Evolutionary conservation across 2,329 filamentous ascomycete genomes (phyloP).

Genomic region (Neoscytalidium dimidiatum): DNA sequence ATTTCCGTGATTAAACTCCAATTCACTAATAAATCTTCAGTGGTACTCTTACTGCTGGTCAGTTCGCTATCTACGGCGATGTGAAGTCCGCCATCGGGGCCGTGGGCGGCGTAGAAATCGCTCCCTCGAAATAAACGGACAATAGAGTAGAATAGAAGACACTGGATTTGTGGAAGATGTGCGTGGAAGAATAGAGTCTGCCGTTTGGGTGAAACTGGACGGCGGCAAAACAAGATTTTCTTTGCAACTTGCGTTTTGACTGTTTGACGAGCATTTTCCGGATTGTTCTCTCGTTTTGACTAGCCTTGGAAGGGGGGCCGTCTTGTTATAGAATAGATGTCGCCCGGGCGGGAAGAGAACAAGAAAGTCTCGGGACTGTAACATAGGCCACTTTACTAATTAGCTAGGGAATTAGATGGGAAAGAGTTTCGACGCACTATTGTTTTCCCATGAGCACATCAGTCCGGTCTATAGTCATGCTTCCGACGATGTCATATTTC

Average conservation of each 20-base stretch:
- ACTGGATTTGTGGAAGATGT: background rate
- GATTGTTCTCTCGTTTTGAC: constrained; percentile 10
- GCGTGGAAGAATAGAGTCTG: constrained; percentile 5
- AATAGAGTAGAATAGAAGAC: background rate
- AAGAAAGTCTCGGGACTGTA: constrained; percentile 8
- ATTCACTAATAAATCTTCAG: constrained; percentile 33
- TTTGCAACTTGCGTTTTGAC: constrained; percentile 3
- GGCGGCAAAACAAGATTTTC: constrained; percentile 6
- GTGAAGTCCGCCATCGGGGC: constrained; percentile 59
- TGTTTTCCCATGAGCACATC: background rate
- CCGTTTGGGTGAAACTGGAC: background rate
- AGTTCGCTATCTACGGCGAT: constrained; percentile 88
- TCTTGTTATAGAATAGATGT: constrained; percentile 19
- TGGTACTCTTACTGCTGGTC: constrained; percentile 62
- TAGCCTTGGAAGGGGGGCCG: constrained; percentile 12
- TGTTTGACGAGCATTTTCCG: constrained; percentile 16
- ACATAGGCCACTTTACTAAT: constrained; percentile 15
- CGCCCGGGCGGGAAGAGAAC: background rate
- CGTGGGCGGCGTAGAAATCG: constrained; percentile 16
- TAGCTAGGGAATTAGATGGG: constrained; percentile 15
- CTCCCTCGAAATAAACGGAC: background rate
- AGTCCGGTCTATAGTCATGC: background rate
- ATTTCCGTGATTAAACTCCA: background rate
- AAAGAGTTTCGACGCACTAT: background rate
- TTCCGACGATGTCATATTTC: background rate